These are phyloP conservation scores for Skeletonema marinoi DNA, from an alignment of 108 stramenopile genomes.

Conservation along the genomic window DNA sequence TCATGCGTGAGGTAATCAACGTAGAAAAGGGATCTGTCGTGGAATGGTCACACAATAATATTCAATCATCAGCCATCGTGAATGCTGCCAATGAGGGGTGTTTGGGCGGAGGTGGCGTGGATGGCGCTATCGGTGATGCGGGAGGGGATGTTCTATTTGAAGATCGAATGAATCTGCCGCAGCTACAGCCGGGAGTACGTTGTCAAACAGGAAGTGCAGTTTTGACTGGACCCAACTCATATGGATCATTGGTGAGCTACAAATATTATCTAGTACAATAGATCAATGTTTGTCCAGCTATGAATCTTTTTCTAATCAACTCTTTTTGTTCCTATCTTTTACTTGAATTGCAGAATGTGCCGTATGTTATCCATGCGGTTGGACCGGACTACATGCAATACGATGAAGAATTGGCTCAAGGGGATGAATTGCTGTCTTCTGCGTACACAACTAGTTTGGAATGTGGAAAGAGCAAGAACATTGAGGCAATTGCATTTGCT, in stretches of 20 bases:
- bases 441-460: slow-evolving; percentile 59
- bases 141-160: slow-evolving; percentile 61
- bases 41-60: slow-evolving; percentile 33
- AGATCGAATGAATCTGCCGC: slow-evolving; percentile 61
- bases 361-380: slow-evolving; percentile 86
- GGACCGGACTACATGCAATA: slow-evolving; percentile 73
- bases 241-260: slow-evolving; percentile 41
- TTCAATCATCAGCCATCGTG: slow-evolving; percentile 23
- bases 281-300: too few relatives aligned
- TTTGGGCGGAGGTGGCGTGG: slow-evolving; percentile 87
- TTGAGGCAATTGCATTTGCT: slow-evolving; percentile 71
- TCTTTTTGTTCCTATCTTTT: too few relatives aligned
- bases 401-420: slow-evolving; percentile 3
- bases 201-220: slow-evolving; percentile 74
- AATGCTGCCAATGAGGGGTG: slow-evolving; percentile 83
- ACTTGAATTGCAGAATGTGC: not conserved
- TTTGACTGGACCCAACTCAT: slow-evolving; percentile 64
- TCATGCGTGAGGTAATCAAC: too few relatives aligned
- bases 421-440: slow-evolving; percentile 51
- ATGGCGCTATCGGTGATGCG: slow-evolving; percentile 79
- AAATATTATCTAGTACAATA: too few relatives aligned
- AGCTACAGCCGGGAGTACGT: slow-evolving; percentile 37
- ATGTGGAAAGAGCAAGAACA: slow-evolving; percentile 33
- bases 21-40: slow-evolving; percentile 59
- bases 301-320: too few relatives aligned